These are phyloP conservation scores for Leccinum uliginosum DNA, from an alignment of 768 basidiomycete species.

Conservation along the genomic window DNA sequence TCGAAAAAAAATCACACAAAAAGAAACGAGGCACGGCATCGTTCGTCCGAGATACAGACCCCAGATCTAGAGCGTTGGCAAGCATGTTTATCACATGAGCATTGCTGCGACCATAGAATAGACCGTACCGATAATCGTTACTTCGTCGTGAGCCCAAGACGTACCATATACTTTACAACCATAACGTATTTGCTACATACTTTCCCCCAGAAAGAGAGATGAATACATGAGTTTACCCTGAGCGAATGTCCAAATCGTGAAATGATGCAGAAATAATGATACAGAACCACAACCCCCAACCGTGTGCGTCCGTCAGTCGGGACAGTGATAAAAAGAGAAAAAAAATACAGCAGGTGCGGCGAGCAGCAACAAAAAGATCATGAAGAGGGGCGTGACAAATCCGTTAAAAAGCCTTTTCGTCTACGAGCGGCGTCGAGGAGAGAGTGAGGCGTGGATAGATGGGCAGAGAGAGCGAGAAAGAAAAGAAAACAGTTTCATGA, in stretches of 20 bases:
- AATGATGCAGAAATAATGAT: constrained; percentile 34
- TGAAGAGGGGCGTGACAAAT: constrained; percentile 23
- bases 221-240: constrained; percentile 12
- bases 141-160: constrained; percentile 9
- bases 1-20: background rate
- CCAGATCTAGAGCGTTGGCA: background rate
- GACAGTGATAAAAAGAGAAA: constrained; percentile 26
- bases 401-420: constrained; percentile 17
- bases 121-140: background rate
- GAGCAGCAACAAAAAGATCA: constrained; percentile 8
- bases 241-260: constrained; percentile 18
- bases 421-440: constrained; percentile 6
- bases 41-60: background rate
- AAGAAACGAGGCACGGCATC: background rate
- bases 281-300: constrained; percentile 21
- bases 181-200: constrained; percentile 36
- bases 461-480: background rate
- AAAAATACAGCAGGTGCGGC: constrained; percentile 13
- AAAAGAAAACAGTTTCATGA: constrained; percentile 6
- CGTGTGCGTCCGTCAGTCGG: constrained; percentile 6
- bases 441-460: background rate
- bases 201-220: constrained; percentile 7
- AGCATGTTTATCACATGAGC: background rate
- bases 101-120: background rate
- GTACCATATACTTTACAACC: constrained; percentile 32